Evolutionary conservation across 345 rosid species (phyloP), one percentile per base, ranked within the genome.

Genomic region (Firmiana major): DNA sequence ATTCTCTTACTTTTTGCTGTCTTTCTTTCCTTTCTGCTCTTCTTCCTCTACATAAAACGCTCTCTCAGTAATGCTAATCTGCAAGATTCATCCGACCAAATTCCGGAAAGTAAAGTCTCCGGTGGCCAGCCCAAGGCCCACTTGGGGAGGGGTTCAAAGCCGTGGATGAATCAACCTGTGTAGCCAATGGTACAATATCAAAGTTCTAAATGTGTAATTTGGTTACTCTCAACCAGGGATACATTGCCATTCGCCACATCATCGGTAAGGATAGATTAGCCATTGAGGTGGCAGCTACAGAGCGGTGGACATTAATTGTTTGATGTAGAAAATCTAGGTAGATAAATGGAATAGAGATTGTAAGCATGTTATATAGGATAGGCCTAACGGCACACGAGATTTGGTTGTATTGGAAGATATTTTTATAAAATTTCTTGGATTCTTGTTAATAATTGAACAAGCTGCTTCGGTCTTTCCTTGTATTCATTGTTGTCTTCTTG

Each of bases 1-100:
- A 31, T 86, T 4, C 59, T 89, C 75, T 17, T 86, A 31, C 57
- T 86, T 63, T 85, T 89, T 55, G 10, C 83, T 17, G 3, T 59
- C 9, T 77, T 83, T 17, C 64, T 89, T 22, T 49, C 81, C 48
- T 48, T 75, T 65, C 53, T 86, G 3, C 54, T 84, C 71, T 51
- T 58, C 38, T 45, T 79, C 11, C 10, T 83, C 22, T 86, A 63
- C 31, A 34, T 60, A 16, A 83, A 63, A 72, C 72, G 76, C 43
- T 42, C 24, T 4, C 71, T 40, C 57, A 63, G 75, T 6, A 17
- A 59, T 26, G 22, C 68, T 16, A 3, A 49, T 48, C 42, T 16
- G 58, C 42, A 49, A 69, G 58, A 69, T 48, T 48, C 74, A 8
- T 26, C 74, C 42, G 58, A 69, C 0, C 42, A 69, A 69, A 13